Evolutionary conservation across 345 rosid species (phyloP), one percentile per base, ranked within the genome.

Genomic region (Hypericum perforatum): DNA sequence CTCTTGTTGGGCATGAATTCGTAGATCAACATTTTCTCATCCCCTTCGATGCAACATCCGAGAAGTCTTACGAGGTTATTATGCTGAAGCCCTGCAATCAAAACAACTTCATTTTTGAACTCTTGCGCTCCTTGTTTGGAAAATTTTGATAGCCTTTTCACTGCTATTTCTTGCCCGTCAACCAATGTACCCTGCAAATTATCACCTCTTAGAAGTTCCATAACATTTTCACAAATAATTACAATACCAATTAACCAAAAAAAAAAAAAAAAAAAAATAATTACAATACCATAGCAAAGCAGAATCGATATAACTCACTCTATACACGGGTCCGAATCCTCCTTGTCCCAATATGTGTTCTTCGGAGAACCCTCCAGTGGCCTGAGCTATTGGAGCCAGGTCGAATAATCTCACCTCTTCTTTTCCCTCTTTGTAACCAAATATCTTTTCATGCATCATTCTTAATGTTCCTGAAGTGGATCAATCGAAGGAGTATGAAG

Each of bases 321-420:
- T 46, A 10, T 46, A 46, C 15, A 46, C 50, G 7, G 50, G 16
- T 46, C 50, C 50, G 22, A 13, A 46, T 13, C 50, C 50, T 8
- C 50, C 50, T 46, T 12, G 16, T 16, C 50, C 50, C 9, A 46
- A 32, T 32, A 13, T 46, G 32, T 46, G 15, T 5, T 46, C 22
- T 5, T 9, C 1, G 29, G 50, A 46, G 50, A 46, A 46, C 29
- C 22, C 8, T 8, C 22, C 22, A 32, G 50, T 46, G 6, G 50
- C 50, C 15, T 46, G 29, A 46, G 50, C 52, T 53, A 74, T 48
- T 1, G 66, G 39, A n/a, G 37, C 45, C 16, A 65, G 65, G 43
- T 77, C 72, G 41, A 70, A 65, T 32, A 59, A 53, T 5, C 72
- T 74, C 16, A 64, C 13, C 40, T 68, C 75, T 46, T 58, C 62